Evolutionary conservation across 192 early-diverging fungal genomes (phyloP).

Genomic region (Dissophora globulifera): DNA sequence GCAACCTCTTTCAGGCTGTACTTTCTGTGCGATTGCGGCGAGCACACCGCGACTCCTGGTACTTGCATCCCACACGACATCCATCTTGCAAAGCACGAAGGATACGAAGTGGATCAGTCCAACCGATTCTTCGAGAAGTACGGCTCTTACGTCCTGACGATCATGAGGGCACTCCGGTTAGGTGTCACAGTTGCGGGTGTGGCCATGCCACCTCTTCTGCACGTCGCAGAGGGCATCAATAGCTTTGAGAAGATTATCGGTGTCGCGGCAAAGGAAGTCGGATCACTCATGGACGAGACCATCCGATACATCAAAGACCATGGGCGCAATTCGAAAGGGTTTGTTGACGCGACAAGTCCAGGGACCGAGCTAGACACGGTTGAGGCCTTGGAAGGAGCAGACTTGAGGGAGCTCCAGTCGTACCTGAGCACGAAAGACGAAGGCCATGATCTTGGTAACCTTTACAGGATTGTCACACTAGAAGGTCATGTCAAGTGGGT

Average conservation of each 20-base stretch:
- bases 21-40: conserved; percentile 17
- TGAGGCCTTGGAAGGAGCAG: conserved; percentile 8
- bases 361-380: background rate
- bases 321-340: no score
- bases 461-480: conserved; percentile 6
- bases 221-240: background rate
- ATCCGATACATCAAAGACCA: no score
- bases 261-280: no score
- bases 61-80: background rate
- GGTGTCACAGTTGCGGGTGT: background rate
- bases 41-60: background rate
- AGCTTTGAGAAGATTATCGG: no score
- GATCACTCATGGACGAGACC: no score
- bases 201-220: background rate
- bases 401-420: background rate
- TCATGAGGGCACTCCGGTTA: background rate
- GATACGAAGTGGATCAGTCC: background rate
- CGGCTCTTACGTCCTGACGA: background rate
- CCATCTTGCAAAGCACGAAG: conserved; percentile 8
- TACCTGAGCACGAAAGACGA: background rate
- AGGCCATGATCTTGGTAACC: conserved; percentile 1
- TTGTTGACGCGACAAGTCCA: no score
- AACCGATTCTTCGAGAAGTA: conserved; percentile 10
- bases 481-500: conserved; percentile 31
- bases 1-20: conserved; percentile 10